Evolutionary conservation across 2,329 filamentous ascomycete species (phyloP).

Genomic region (Cladosporium sp.): DNA sequence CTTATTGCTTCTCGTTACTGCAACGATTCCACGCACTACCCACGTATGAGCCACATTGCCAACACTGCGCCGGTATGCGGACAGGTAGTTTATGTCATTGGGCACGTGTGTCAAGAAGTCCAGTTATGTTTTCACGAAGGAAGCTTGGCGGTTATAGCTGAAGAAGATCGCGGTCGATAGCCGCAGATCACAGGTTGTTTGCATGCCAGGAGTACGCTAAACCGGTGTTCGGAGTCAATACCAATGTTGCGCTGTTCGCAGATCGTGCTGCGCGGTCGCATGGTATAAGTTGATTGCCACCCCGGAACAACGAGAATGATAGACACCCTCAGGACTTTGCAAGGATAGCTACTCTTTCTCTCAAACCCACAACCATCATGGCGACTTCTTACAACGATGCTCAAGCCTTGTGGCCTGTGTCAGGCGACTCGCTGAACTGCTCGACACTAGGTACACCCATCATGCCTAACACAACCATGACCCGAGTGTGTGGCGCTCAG

Average conservation of each 20-base stretch:
- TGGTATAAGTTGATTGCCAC: background rate
- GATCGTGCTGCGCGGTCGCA: background rate
- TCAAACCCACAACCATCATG: background rate
- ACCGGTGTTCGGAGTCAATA: background rate
- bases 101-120: background rate
- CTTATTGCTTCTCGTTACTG: background rate
- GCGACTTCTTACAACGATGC: background rate
- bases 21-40: background rate
- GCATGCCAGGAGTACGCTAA: background rate
- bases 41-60: background rate
- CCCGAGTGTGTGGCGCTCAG: background rate
- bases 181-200: background rate
- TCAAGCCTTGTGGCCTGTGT: background rate
- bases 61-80: conserved; percentile 22
- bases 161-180: background rate
- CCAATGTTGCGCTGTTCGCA: background rate
- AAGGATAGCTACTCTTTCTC: background rate
- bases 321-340: too few relatives aligned
- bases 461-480: background rate
- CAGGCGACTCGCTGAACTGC: background rate
- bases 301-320: too few relatives aligned
- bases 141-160: background rate
- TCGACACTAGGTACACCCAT: background rate
- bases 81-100: background rate
- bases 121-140: conserved; percentile 3